Base-by-base conservation (phyloP, 2,329 filamentous ascomycete genomes). In the Colletotrichum filicis region DNA sequence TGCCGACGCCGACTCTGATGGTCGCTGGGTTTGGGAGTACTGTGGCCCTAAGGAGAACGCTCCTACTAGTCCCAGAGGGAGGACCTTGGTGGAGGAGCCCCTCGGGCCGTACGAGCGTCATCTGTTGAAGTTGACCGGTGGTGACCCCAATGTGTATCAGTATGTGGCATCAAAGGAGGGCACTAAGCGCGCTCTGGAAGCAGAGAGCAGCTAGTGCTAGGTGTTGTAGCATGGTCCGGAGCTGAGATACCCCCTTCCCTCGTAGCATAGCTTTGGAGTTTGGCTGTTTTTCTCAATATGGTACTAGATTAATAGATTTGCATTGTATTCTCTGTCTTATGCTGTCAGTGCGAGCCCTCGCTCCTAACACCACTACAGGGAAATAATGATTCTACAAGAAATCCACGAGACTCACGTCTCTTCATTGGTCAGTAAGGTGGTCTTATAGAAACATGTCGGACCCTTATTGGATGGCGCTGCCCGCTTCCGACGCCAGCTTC, bases 11-110 rank as follows among this genome's bases (percentile, higher is more conserved):
- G 79, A 76, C 19, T 49, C 42, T 42, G 75, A 78, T 8, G 76
- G 80, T 32, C 82, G 86, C 49, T 91, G 88, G 88, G 80, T 87
- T 1, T 91, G 88, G 88, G 85, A 88, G 76, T 91, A 88, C 59
- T 77, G 79, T 19, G 88, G 88, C 0, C 79, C 82, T 0, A 82
- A 87, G 66, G 75, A 77, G 24, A 77, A 81, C 2, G 86, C 85
- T 8, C 86, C 86, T 2, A 76, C 76, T 6, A 77, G 83, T 24
- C 84, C 85, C 57, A 79, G 75, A 57, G 78, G 83, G 74, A 80
- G 80, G 28, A 80, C 84, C 32, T 81, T 91, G 82, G 81, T 87
- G 5, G 89, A 91, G 76, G 88, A 90, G 76, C 85, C 82, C 5
- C 76, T 90, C 4, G 88, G 88, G 0, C 87, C 86, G 1, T 90